Evolutionary conservation across 2,329 filamentous ascomycete species (phyloP).

Genomic region (Hirsutella minnesotensis): DNA sequence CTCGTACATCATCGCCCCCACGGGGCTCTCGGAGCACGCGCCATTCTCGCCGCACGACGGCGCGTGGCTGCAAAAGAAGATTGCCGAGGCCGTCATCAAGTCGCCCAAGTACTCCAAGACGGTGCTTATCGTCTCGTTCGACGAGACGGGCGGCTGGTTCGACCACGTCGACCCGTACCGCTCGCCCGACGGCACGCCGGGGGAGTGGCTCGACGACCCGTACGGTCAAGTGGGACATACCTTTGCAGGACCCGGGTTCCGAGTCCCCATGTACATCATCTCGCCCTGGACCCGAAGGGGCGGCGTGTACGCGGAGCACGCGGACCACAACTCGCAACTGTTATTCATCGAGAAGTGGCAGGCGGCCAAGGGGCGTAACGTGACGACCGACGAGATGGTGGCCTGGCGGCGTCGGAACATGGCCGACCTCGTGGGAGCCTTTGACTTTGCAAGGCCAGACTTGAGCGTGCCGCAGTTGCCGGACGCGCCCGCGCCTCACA

Average conservation of each 20-base stretch:
- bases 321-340: constrained; percentile 43
- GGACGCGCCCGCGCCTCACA: constrained; percentile 27
- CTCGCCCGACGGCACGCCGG: constrained; percentile 33
- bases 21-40: constrained; percentile 40
- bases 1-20: constrained; percentile 37
- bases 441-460: constrained; percentile 37
- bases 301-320: constrained; percentile 40
- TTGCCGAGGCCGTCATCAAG: constrained; percentile 36
- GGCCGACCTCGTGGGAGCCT: constrained; percentile 22
- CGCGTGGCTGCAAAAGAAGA: constrained; percentile 39
- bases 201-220: constrained; percentile 38
- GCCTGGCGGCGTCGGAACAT: constrained; percentile 20
- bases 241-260: constrained; percentile 24
- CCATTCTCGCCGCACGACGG: constrained; percentile 41
- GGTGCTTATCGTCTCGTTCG: constrained; percentile 30
- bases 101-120: constrained; percentile 37
- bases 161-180: constrained; percentile 42
- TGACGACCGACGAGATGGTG: constrained; percentile 16
- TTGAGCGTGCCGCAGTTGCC: constrained; percentile 34
- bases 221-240: constrained; percentile 25
- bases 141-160: constrained; percentile 41
- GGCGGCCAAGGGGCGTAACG: constrained; percentile 25
- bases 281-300: constrained; percentile 43
- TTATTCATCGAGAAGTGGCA: constrained; percentile 40
- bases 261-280: constrained; percentile 42